Percentiles rank a stretch among this genome's conserved stretches.
Evolutionary conservation across 169 alveolate genomes (phyloP).

Genomic region (Toxoplasma gondii): DNA sequence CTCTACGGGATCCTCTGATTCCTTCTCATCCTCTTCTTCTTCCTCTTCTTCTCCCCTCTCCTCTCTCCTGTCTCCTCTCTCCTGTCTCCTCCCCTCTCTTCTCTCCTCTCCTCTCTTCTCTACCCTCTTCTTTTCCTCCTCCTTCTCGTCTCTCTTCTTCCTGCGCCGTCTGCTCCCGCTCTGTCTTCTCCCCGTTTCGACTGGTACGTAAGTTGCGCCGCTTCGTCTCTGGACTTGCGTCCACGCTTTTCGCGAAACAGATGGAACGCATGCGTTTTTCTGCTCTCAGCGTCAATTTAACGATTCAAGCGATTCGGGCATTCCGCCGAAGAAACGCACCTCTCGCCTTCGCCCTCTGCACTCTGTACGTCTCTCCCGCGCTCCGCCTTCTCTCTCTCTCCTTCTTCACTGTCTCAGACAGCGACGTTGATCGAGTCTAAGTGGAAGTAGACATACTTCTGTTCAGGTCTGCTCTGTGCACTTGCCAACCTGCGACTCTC

Average conservation of each 20-base stretch:
- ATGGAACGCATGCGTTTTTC: not conserved
- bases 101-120: not conserved
- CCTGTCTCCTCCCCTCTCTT: not conserved
- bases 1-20: not conserved
- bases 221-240: too few relatives aligned
- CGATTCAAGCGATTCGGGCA: conserved; percentile 17
- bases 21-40: not conserved
- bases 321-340: not conserved
- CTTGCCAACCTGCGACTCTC: not conserved
- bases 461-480: not conserved
- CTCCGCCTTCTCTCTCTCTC: not conserved
- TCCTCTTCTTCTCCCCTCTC: not conserved
- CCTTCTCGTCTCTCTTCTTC: too few relatives aligned
- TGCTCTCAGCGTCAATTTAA: not conserved
- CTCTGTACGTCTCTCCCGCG: not conserved
- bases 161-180: too few relatives aligned
- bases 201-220: too few relatives aligned
- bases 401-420: not conserved
- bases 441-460: not conserved
- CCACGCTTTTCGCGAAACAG: too few relatives aligned
- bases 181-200: too few relatives aligned
- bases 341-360: not conserved
- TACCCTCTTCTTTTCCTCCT: too few relatives aligned
- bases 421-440: not conserved
- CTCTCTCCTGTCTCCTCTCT: not conserved